A percentile compares a stretch with the other conserved stretches of the same genome.
Evolutionary conservation across 2,329 filamentous ascomycete species (phyloP).

Genomic region (Epichloe hybrida): DNA sequence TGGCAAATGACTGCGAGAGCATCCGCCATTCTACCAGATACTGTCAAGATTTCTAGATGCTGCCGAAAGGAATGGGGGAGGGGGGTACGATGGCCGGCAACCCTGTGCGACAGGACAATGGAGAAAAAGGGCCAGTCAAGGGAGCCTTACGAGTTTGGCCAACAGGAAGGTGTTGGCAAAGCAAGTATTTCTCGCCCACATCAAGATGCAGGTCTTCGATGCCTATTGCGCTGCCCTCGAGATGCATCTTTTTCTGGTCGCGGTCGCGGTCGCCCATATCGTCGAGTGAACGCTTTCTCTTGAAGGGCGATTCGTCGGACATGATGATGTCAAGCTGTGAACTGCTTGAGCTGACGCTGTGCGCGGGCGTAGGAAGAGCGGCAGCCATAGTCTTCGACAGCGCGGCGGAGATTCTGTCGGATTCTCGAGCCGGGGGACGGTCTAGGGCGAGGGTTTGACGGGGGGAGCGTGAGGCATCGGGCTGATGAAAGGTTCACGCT

Average conservation of each 20-base stretch:
- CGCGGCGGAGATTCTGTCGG: constrained; percentile 38
- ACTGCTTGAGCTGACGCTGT: constrained; percentile 45
- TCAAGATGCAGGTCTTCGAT: constrained; percentile 53
- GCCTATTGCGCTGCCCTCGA: constrained; percentile 46
- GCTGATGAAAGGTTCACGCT: constrained; percentile 51
- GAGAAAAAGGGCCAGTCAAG: constrained; percentile 24
- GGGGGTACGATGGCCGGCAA: neutral
- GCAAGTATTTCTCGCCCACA: constrained; percentile 53
- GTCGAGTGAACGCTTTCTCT: constrained; percentile 47
- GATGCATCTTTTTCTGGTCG: constrained; percentile 47
- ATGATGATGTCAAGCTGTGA: constrained; percentile 32
- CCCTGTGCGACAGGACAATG: constrained; percentile 8
- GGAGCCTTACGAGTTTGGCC: constrained; percentile 47
- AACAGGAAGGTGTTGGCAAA: constrained; percentile 30
- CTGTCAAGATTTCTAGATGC: neutral
- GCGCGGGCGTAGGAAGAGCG: constrained; percentile 47
- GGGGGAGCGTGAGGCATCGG: constrained; percentile 52
- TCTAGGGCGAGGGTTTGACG: constrained; percentile 40
- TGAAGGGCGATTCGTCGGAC: constrained; percentile 41
- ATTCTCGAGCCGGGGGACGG: constrained; percentile 34
- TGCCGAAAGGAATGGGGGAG: constrained; percentile 11
- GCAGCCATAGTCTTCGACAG: constrained; percentile 27
- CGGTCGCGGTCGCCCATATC: constrained; percentile 43
- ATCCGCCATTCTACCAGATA: constrained; percentile 8
- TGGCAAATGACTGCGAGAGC: constrained; percentile 9